These are phyloP conservation scores for Asclepias syriaca DNA, from an alignment of 257 asterid genomes.

Conservation along the genomic window DNA sequence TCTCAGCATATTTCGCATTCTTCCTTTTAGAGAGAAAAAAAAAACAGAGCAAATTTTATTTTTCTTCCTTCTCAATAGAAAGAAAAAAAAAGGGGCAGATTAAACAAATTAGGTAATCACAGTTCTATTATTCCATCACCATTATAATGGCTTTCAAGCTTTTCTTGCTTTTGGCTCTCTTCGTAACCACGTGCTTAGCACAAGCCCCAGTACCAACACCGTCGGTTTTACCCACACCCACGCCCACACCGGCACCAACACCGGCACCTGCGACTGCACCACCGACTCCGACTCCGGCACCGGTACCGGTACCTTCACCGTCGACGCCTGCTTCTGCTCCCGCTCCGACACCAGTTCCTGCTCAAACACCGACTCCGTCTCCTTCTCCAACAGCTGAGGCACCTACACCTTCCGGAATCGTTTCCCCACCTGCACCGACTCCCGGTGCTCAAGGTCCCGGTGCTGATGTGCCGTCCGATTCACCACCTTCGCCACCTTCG, in stretches of 20 bases:
- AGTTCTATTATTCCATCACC: not conserved
- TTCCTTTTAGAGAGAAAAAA: slow-evolving; percentile 3
- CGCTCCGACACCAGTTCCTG: slow-evolving; percentile 7
- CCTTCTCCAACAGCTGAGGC: slow-evolving; percentile 19
- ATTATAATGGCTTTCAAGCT: slow-evolving; percentile 36
- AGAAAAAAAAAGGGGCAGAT: not conserved
- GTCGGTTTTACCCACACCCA: slow-evolving; percentile 20
- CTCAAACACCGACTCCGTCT: slow-evolving; percentile 21
- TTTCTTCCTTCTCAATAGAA: not conserved
- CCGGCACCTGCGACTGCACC: slow-evolving; percentile 13
- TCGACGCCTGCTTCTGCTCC: slow-evolving; percentile 23
- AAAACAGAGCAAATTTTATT: not conserved
- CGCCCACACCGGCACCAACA: slow-evolving; percentile 27
- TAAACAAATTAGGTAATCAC: not conserved
- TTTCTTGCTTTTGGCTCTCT: slow-evolving; percentile 44
- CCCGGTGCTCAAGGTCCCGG: slow-evolving; percentile 30
- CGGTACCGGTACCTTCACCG: slow-evolving; percentile 11
- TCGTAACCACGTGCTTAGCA: slow-evolving; percentile 53
- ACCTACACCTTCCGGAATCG: slow-evolving; percentile 19
- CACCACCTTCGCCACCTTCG: slow-evolving; percentile 34
- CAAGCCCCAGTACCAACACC: slow-evolving; percentile 47
- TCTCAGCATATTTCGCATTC: slow-evolving; percentile 6
- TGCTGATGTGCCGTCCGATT: slow-evolving; percentile 22
- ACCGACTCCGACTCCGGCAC: not conserved
- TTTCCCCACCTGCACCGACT: slow-evolving; percentile 31